Evolutionary conservation across 73 alveolate species (phyloP), one percentile per base, ranked within the genome.

Genomic region (Paramecium tetraurelia): DNA sequence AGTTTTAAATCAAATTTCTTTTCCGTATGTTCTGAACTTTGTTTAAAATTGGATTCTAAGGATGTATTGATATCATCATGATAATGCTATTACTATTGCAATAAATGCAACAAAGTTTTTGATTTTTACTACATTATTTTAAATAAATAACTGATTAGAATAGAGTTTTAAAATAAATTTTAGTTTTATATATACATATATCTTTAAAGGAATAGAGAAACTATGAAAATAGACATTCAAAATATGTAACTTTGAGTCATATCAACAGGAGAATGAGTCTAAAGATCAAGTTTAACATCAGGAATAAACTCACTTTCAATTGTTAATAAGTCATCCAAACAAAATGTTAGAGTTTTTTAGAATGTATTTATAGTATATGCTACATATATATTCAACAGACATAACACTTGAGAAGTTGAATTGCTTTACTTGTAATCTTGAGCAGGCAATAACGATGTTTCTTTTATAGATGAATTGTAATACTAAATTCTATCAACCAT

Each of bases 121-220:
- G 90, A 80, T 80, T 80, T 80, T 80, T 80, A 24, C 12, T 75
- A 80, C 90, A 80, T 80, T 53, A 35, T 72, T 72, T 63, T 63
- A 63, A 63, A 63, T 63, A 63, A 80, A 80, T 80, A 80, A 80
- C 90, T 80, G 90, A 80, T 31, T 80, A 22, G 20, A 80, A 44
- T 14, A 14, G 16, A 14, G 69, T 18, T 53, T 53, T 53, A 53
- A 53, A 18, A 53, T 53, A 53, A 53, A 53, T 53, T 48, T 53
- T 14, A 50, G 68, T 50, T 50, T 50, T 0, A 53, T 18, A 5
- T 53, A 53, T 53, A 4, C 21, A 5, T 53, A 53, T 53, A 53
- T 53, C 21, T 6, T 53, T 53, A n/a, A 7, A 53, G 4, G n/a
- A 9, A 53, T 53, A 18, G n/a, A 46, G 20, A 10, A 41, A 80